Base-by-base conservation (phyloP, 768 basidiomycete species). In the Russula olivacea region DNA sequence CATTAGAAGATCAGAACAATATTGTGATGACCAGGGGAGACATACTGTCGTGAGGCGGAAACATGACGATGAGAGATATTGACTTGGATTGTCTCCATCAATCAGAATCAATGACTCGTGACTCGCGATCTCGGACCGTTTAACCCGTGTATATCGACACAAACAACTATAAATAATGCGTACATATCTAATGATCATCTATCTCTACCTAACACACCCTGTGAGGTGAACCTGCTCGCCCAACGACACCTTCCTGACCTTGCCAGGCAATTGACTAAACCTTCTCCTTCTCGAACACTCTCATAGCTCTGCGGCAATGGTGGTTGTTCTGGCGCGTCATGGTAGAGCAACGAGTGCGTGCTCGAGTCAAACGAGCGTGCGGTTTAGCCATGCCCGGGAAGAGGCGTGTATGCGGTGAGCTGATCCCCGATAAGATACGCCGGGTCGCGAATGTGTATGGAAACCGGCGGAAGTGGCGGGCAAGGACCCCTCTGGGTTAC, bases 1-100 rank as follows among this genome's bases (percentile, higher is more conserved):
- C 30, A 63, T 52, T 64, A 61, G 50, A 68, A 19, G 28, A 66
- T 47, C 51, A 34, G 12, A 53, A 32, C 17, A 15, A 48, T 14
- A 28, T 65, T 3, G 21, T 14, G 54, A 57, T 25, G 28, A 19
- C 28, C 25, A 59, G 36, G 45, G n/a, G 11, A 23, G 41, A 77
- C 87, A 66, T 61, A 91, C 89, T 83, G 70, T 90, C 86, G 76
- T 91, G 89, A 32, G 80, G 76, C 23, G 84, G 79, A 69, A 89
- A 87, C 63, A 64, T 64, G 61, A 15, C 11, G 23, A 43, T 49
- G 38, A 40, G 25, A 8, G 38, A 6, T 25, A 3, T 6, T 48
- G 47, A 49, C 47, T 25, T 15, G 21, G 21, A 14, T 12, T 19
- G 17, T 12, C 25, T 30, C 12, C 15, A 36, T 54, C 34, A 54